Evolutionary conservation across 2,329 filamentous ascomycete genomes (phyloP), one percentile per base, ranked within the genome.

Genomic region (Nectriaceae sp.): DNA sequence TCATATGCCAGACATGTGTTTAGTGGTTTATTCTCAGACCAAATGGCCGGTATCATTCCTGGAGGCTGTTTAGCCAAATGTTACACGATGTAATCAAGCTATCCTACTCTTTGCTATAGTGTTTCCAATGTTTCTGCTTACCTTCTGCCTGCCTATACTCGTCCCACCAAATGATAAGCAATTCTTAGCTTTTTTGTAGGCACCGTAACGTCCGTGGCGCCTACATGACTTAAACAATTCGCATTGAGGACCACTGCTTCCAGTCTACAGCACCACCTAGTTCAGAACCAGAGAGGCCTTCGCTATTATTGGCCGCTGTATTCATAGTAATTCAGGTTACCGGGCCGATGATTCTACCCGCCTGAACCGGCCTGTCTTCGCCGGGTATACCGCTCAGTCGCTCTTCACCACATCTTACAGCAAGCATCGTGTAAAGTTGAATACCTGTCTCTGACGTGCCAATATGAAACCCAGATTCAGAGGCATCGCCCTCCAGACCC

Each of bases 191-290:
- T n/a, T n/a, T n/a, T n/a, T n/a, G n/a, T n/a, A n/a, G n/a, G n/a
- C n/a, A n/a, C n/a, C n/a, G n/a, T n/a, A n/a, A n/a, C n/a, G n/a
- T n/a, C n/a, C n/a, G n/a, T n/a, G n/a, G n/a, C n/a, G n/a, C n/a
- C n/a, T n/a, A n/a, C n/a, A n/a, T n/a, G n/a, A n/a, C n/a, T 49
- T 36, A 42, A 10, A 37, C 16, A 37, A 37, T 37, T 18, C 33
- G 33, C 6, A 37, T 37, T 6, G 33, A 37, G 16, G 33, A 37
- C 33, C 33, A 37, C 16, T 37, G 11, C 16, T 11, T 16, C 33
- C 16, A 16, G 11, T 37, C 11, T 11, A 37, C 16, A 16, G 16
- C 33, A 37, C 33, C 6, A 37, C 6, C 10, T 37, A 11, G 11
- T 16, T 16, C 33, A 11, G 33, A 18, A 11, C 16, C 33, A 11